Evolutionary conservation across 1,284 basidiomycete species (phyloP).

Genomic region (Afroboletus lepidellus): DNA sequence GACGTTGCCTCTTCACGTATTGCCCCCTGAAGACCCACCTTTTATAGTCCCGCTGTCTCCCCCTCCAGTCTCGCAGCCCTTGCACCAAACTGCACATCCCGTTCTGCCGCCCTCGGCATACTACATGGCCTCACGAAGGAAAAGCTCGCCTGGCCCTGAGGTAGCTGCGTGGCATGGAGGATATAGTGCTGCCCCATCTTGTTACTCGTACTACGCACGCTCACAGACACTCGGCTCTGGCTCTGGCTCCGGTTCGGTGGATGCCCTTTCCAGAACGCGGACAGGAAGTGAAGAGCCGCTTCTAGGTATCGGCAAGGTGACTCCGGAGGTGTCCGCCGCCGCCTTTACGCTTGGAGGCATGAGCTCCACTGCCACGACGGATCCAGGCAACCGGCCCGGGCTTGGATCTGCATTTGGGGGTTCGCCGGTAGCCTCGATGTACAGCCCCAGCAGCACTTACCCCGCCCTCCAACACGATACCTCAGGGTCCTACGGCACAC

Average conservation of each 20-base stretch:
- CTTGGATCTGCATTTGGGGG: slow-evolving; percentile 32
- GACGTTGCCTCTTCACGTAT: slow-evolving; percentile 21
- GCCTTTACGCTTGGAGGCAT: slow-evolving; percentile 9
- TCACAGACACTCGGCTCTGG: slow-evolving; percentile 32
- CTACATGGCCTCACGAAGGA: slow-evolving; percentile 12
- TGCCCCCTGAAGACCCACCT: slow-evolving; percentile 12
- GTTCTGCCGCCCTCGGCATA: slow-evolving; percentile 34
- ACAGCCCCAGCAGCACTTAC: slow-evolving; percentile 16
- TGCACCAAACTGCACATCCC: slow-evolving; percentile 13
- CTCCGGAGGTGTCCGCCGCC: slow-evolving; percentile 10
- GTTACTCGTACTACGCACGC: slow-evolving; percentile 25
- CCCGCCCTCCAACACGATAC: slow-evolving; percentile 14
- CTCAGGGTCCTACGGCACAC: slow-evolving; percentile 21
- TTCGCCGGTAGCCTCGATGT: slow-evolving; percentile 22
- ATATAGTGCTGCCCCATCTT: slow-evolving; percentile 26
- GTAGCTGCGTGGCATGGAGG: slow-evolving; percentile 27
- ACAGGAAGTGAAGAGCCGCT: slow-evolving; percentile 34
- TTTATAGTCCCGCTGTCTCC: slow-evolving; percentile 27
- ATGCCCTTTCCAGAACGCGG: slow-evolving; percentile 27
- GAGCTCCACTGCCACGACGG: slow-evolving; percentile 4
- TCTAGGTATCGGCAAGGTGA: slow-evolving; percentile 19
- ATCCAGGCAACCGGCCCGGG: slow-evolving; percentile 6
- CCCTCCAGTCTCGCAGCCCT: slow-evolving; percentile 9
- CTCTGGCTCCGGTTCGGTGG: slow-evolving; percentile 26
- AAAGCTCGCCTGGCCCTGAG: slow-evolving; percentile 31